Conservation (phyloP, 331 rosid genomes). For the Phaseolus coccineus region DNA sequence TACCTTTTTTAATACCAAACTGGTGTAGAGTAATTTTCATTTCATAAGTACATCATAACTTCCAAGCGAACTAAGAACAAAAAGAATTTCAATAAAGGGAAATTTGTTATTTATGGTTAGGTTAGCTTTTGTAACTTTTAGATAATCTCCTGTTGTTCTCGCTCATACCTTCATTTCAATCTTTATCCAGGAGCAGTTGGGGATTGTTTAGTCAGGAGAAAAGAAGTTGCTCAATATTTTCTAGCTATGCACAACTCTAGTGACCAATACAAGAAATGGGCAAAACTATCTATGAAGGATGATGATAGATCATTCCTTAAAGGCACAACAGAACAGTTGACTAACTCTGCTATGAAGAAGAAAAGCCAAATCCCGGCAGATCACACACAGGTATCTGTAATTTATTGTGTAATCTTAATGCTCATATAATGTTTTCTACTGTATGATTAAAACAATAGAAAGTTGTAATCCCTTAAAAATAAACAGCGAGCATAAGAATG, state of each 20-base stretch:
- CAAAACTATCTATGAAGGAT: conserved; percentile 50
- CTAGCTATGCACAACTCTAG: conserved; percentile 73
- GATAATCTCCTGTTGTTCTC: neutral
- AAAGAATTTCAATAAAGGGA: conserved; percentile 3
- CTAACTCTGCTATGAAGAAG: conserved; percentile 45
- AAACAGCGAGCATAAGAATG: conserved; percentile 9
- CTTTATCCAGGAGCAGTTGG: conserved; percentile 65
- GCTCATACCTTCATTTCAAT: conserved; percentile 34
- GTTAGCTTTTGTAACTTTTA: conserved; percentile 28
- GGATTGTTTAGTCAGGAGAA: conserved; percentile 55
- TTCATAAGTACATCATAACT: neutral
- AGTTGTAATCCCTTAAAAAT: neutral
- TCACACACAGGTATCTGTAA: conserved; percentile 78
- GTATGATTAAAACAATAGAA: neutral
- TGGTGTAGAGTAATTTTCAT: conserved; percentile 12
- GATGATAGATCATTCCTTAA: conserved; percentile 38
- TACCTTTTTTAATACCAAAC: neutral
- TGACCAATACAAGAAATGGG: conserved; percentile 82
- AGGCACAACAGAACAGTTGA: conserved; percentile 44
- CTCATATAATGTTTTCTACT: neutral
- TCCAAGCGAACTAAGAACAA: conserved; percentile 4
- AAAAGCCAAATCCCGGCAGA: conserved; percentile 61
- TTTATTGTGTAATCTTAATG: neutral
- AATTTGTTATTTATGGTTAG: neutral
- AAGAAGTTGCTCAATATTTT: conserved; percentile 68